Evolutionary conservation across 305 asterid species (phyloP), one percentile per base, ranked within the genome.

Genomic region (Solanum aculeatissimum): DNA sequence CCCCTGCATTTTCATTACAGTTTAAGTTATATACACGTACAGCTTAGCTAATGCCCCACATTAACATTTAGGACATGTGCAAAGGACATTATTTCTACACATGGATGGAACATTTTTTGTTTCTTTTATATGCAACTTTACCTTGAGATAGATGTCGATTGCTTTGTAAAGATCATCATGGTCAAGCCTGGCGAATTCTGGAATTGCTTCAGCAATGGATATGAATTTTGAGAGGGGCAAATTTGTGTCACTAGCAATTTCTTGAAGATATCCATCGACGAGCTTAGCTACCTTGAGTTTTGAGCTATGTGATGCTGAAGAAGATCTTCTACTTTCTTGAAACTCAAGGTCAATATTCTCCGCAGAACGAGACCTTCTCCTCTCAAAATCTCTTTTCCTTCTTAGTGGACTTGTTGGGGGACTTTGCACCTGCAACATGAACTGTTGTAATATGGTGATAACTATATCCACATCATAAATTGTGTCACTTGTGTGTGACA

Each of bases 81-180:
- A 38, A 38, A 38, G 29, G 11, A 40, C 43, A 69, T 18, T 69
- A 10, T 68, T 4, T 40, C 78, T 40, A 70, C 54, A 70, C 53
- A 40, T 40, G 54, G 32, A 70, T 42, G 78, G 10, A 40, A 70
- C 78, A 19, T 70, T 18, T 38, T 70, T 38, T 27, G 25, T 35
- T 70, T 38, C 53, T 40, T 19, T 63, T 10, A 57, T 21, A 18
- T 38, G 65, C 21, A 21, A 27, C 62, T 63, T 53, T 89, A 96
- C 99, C 99, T 97, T 95, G 42, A 97, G 95, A 88, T 89, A 97
- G 81, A 90, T 89, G 89, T 97, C 97, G 19, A 97, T 95, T 2
- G 99, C 98, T 84, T 84, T 94, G 93, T 95, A 97, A 53, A 97
- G 98, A 91, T 91, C 96, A 83, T 97, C 99, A 81, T 97, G 99